phyloP scores from a whole-genome alignment of 1,139 yeast genomes.

The Hansenula sp. region DNA sequence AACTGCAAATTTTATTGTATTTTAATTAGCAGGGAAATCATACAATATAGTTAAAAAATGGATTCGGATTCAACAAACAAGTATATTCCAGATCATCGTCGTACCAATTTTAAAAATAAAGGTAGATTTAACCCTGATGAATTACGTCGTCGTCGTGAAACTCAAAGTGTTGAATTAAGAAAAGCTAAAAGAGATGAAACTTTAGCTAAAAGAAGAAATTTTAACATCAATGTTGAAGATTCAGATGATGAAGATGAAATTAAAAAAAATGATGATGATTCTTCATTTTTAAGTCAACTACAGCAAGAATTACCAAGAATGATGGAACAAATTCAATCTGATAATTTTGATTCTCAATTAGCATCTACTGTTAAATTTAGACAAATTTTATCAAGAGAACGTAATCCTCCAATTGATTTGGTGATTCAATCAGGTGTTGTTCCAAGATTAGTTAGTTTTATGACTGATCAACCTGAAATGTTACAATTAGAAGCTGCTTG shows the following conservation, averaged over 20 bases:
- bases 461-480: slow-evolving; percentile 78
- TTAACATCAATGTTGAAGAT: slow-evolving; percentile 41
- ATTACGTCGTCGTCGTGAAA: slow-evolving; percentile 96
- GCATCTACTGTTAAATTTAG: slow-evolving; percentile 91
- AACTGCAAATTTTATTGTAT: too few species aligned
- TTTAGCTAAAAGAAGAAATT: slow-evolving; percentile 87
- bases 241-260: slow-evolving; percentile 40
- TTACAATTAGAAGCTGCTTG: slow-evolving; percentile 97
- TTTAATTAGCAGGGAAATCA: too few species aligned
- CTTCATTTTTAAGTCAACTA: slow-evolving; percentile 40
- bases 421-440: slow-evolving; percentile 94
- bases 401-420: slow-evolving; percentile 94
- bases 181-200: slow-evolving; percentile 96
- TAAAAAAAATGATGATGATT: slow-evolving; percentile 30
- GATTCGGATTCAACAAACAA: slow-evolving; percentile 77
- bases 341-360: slow-evolving; percentile 75
- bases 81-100: slow-evolving; percentile 95
- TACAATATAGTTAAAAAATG: slow-evolving; percentile 34
- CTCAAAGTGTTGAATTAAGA: slow-evolving; percentile 93
- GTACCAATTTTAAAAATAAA: slow-evolving; percentile 93
- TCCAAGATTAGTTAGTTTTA: slow-evolving; percentile 82
- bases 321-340: slow-evolving; percentile 77
- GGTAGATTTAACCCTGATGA: slow-evolving; percentile 94
- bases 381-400: slow-evolving; percentile 89
- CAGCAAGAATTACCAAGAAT: slow-evolving; percentile 79